phyloP scores from a whole-genome alignment of 495 filamentous ascomycete species.

The Glarea lozoyensis region DNA sequence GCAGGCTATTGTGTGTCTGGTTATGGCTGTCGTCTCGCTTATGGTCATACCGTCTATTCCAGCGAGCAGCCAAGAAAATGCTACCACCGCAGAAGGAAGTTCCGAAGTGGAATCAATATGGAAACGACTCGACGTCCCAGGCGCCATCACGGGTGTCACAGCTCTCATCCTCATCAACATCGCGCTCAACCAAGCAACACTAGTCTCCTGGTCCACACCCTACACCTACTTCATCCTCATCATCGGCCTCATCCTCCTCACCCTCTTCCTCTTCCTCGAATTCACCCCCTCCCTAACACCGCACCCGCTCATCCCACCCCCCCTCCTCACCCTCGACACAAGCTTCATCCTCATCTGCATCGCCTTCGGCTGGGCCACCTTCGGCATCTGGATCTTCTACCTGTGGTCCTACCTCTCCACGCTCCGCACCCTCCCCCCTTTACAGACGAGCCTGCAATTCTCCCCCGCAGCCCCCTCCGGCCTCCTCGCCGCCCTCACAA shows the following conservation, averaged over 20 bases:
- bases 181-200: slow-evolving; percentile 50
- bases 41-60: slow-evolving; percentile 40
- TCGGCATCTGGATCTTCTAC: slow-evolving; percentile 54
- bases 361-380: slow-evolving; percentile 48
- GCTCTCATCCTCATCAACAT: slow-evolving; percentile 52
- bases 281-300: slow-evolving; percentile 17
- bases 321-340: slow-evolving; percentile 36
- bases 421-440: slow-evolving; percentile 33
- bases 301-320: slow-evolving; percentile 45
- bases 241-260: slow-evolving; percentile 38
- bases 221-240: slow-evolving; percentile 44
- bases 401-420: slow-evolving; percentile 41
- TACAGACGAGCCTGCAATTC: slow-evolving; percentile 38
- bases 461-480: slow-evolving; percentile 36
- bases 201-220: slow-evolving; percentile 47
- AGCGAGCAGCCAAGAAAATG: slow-evolving; percentile 10
- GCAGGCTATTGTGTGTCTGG: slow-evolving; percentile 36
- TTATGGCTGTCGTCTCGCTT: slow-evolving; percentile 32
- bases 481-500: slow-evolving; percentile 34
- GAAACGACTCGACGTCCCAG: slow-evolving; percentile 37
- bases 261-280: slow-evolving; percentile 42
- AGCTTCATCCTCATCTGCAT: slow-evolving; percentile 44
- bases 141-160: slow-evolving; percentile 40
- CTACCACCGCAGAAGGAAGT: too few species aligned
- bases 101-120: slow-evolving; percentile 13